Conservation (phyloP, 1,284 basidiomycete species). For the Ganoderma multipileum region DNA sequence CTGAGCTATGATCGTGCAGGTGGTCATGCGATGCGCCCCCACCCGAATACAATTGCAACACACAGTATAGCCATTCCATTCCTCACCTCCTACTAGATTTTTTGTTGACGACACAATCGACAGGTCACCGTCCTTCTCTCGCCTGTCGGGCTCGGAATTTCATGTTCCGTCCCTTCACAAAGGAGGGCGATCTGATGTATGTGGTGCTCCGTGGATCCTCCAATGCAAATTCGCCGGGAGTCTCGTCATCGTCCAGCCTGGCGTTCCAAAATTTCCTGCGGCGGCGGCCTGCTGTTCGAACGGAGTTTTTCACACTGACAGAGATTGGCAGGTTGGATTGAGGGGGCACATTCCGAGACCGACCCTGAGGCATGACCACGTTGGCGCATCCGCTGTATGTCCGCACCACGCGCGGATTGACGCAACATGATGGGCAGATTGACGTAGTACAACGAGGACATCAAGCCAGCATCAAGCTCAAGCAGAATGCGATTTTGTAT, state of each 20-base stretch:
- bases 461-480: conserved; percentile 37
- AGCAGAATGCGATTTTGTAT: conserved; percentile 43
- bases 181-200: neutral
- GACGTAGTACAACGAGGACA: conserved; percentile 42
- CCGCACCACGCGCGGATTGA: neutral
- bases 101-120: neutral
- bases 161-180: neutral
- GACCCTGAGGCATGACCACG: neutral
- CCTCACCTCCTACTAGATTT: neutral
- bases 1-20: neutral
- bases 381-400: neutral
- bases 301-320: neutral
- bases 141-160: neutral
- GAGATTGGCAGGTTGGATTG: neutral
- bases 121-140: neutral
- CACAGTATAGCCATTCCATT: neutral
- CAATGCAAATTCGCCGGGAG: neutral
- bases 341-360: neutral
- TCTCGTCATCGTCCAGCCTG: neutral
- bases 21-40: neutral
- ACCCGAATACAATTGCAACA: neutral
- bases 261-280: neutral
- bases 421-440: neutral
- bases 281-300: neutral
- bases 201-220: neutral